phyloP scores from a whole-genome alignment of 768 basidiomycete genomes.

The Podaxis sp. region DNA sequence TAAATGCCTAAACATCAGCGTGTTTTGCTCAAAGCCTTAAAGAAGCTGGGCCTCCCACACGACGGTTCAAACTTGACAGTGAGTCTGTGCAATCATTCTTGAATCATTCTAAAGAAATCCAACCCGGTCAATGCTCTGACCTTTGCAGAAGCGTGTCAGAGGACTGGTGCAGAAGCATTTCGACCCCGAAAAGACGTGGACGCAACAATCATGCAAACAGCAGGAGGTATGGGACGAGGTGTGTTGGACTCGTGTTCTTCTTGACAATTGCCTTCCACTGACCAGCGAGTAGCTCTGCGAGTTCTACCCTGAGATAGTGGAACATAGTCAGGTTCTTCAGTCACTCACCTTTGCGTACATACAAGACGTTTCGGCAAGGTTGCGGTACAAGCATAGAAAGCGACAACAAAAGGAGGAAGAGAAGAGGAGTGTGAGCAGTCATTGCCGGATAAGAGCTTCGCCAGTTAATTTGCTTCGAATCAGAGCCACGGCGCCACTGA shows the following conservation, averaged over 20 bases:
- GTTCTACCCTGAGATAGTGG: not conserved
- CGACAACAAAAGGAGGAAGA: not conserved
- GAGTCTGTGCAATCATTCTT: not conserved
- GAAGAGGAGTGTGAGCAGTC: not conserved
- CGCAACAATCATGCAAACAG: not conserved
- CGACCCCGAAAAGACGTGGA: not conserved
- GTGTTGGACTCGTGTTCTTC: not conserved
- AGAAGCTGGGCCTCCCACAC: not conserved
- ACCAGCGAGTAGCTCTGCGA: not conserved
- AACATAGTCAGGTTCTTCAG: not conserved
- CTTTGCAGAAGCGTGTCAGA: not conserved
- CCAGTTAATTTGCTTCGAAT: not conserved
- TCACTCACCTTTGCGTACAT: not conserved
- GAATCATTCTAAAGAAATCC: not conserved
- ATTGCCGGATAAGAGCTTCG: not conserved
- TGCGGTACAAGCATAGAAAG: not conserved
- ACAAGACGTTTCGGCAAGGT: not conserved
- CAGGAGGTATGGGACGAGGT: conserved; percentile 1
- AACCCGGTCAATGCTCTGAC: not conserved
- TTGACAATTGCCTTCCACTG: not conserved
- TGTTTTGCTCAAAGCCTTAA: not conserved
- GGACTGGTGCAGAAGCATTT: not conserved
- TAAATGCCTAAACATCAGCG: not conserved
- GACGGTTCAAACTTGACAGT: not conserved
- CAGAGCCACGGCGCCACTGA: not conserved